phyloP scores from a whole-genome alignment of 495 filamentous ascomycete genomes.

The Tuber aestivum region DNA sequence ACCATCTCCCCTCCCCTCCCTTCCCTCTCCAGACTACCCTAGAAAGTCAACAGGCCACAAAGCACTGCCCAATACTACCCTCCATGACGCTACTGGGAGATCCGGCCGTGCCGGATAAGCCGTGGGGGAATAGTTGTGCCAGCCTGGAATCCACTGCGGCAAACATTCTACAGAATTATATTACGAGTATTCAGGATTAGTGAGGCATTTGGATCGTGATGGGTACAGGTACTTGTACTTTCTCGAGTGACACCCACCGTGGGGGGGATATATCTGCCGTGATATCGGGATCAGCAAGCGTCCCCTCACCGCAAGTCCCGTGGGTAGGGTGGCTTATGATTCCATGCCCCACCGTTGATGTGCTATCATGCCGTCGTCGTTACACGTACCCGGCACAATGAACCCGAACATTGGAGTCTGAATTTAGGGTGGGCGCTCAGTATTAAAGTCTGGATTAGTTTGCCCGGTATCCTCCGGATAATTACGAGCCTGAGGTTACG shows the following conservation, averaged over 20 bases:
- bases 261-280: neutral
- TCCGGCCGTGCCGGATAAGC: neutral
- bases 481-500: neutral
- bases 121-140: neutral
- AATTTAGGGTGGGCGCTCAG: too few relatives aligned
- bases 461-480: neutral
- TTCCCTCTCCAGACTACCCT: neutral
- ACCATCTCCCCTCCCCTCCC: neutral
- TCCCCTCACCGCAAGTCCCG: neutral
- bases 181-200: neutral
- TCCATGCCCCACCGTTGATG: neutral
- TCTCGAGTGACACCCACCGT: neutral
- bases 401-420: neutral
- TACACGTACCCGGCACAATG: neutral
- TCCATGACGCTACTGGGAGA: neutral
- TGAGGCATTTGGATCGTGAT: neutral
- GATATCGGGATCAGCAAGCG: neutral
- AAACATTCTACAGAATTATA: neutral
- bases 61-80: neutral
- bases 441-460: neutral
- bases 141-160: neutral
- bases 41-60: neutral
- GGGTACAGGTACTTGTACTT: neutral
- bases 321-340: neutral
- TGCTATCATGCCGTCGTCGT: neutral